These are phyloP conservation scores for Trypanosoma scelopori DNA, from an alignment of 208 protist genomes.

Conservation along the genomic window DNA sequence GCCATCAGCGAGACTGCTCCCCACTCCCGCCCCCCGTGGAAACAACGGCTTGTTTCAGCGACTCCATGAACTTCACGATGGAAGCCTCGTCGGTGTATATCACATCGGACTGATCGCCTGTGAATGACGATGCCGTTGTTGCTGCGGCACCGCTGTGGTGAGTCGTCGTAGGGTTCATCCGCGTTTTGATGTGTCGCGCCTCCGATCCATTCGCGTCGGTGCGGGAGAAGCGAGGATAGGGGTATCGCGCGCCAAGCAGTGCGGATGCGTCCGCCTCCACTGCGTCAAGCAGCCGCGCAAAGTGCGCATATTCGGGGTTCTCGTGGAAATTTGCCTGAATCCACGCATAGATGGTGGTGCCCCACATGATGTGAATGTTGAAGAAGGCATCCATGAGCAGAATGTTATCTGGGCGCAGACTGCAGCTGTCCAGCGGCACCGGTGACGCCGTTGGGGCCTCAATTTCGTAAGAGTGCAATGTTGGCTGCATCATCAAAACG, in stretches of 20 bases:
- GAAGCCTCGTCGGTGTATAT: slow-evolving; percentile 87
- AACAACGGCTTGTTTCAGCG: slow-evolving; percentile 75
- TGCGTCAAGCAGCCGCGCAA: slow-evolving; percentile 64
- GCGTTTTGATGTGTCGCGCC: slow-evolving; percentile 85
- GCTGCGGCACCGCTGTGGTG: slow-evolving; percentile 38
- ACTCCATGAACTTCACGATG: slow-evolving; percentile 77
- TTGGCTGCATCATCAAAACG: slow-evolving; percentile 98
- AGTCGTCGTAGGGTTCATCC: slow-evolving; percentile 79
- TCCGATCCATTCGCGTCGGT: slow-evolving; percentile 84
- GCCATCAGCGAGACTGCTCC: background rate
- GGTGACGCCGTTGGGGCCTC: slow-evolving; percentile 70
- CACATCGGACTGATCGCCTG: slow-evolving; percentile 43
- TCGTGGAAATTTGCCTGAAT: slow-evolving; percentile 93
- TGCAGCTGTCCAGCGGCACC: slow-evolving; percentile 93
- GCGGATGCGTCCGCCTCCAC: slow-evolving; percentile 67
- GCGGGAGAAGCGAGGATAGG: slow-evolving; percentile 86
- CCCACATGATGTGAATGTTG: slow-evolving; percentile 97
- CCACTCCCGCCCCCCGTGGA: slow-evolving; percentile 9
- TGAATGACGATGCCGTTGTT: slow-evolving; percentile 13
- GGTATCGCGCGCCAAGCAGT: slow-evolving; percentile 59
- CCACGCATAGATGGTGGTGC: slow-evolving; percentile 94
- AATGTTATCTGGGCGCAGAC: slow-evolving; percentile 92
- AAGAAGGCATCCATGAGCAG: slow-evolving; percentile 99
- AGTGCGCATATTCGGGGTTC: slow-evolving; percentile 81
- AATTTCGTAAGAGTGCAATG: slow-evolving; percentile 95